Conservation (phyloP, 1,284 basidiomycete genomes). For the Phylloboletellus chloephorus region DNA sequence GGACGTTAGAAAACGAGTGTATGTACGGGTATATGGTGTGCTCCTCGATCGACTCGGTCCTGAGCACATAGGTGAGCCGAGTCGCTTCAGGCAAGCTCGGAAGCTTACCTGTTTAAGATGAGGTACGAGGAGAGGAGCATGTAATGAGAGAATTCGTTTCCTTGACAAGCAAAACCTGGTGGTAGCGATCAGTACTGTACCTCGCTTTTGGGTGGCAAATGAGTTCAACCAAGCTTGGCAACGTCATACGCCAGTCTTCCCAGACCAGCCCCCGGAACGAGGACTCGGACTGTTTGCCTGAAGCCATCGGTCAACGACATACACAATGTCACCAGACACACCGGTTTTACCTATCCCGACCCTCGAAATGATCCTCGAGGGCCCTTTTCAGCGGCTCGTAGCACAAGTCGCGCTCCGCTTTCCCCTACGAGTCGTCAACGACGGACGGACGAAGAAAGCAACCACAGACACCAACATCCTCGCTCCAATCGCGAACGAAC, state of each 20-base stretch:
- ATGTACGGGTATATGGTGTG: constrained; percentile 84
- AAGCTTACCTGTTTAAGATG: constrained; percentile 67
- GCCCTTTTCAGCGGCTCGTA: constrained; percentile 80
- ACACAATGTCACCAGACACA: background rate
- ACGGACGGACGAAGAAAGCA: background rate
- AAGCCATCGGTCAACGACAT: constrained; percentile 2
- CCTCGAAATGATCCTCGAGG: constrained; percentile 57
- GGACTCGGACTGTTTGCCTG: constrained; percentile 60
- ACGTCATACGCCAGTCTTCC: constrained; percentile 85
- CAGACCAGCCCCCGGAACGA: constrained; percentile 86
- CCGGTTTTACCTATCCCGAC: constrained; percentile 48
- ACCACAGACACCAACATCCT: constrained; percentile 48
- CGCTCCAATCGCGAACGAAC: constrained; percentile 88
- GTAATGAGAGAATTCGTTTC: constrained; percentile 92
- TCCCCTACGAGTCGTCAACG: constrained; percentile 46
- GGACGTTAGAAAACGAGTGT: constrained; percentile 84
- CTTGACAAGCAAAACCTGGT: constrained; percentile 79
- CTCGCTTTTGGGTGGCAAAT: background rate
- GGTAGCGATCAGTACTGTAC: background rate
- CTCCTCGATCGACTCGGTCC: constrained; percentile 61
- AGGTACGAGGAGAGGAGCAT: constrained; percentile 85
- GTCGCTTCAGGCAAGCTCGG: background rate
- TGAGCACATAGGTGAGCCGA: constrained; percentile 24
- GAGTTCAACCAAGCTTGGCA: constrained; percentile 63
- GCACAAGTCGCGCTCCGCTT: constrained; percentile 66